Percentiles rank a stretch among this genome's conserved stretches.
These are phyloP conservation scores for Misopates orontium DNA, from an alignment of 257 asterid genomes.

Conservation along the genomic window DNA sequence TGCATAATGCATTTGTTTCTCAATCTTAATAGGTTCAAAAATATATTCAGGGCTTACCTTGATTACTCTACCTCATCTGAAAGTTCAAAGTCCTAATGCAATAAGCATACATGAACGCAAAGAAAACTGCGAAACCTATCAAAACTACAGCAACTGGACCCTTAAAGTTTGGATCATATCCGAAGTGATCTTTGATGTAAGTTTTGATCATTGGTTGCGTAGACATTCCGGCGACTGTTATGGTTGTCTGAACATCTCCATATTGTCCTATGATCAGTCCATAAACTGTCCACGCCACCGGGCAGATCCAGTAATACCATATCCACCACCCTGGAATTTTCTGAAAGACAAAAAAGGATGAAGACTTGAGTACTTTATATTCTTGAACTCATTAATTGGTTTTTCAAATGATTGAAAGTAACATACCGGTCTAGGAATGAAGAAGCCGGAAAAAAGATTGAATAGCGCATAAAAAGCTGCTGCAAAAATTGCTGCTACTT, in stretches of 20 bases:
- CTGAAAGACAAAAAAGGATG: conserved; percentile 34
- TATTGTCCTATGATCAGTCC: conserved; percentile 66
- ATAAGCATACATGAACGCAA: conserved; percentile 59
- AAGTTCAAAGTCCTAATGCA: conserved; percentile 62
- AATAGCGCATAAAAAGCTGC: conserved; percentile 55
- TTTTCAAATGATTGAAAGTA: not conserved
- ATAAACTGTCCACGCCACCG: conserved; percentile 70
- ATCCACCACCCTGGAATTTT: conserved; percentile 76
- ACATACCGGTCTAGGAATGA: conserved; percentile 65
- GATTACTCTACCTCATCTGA: conserved; percentile 45
- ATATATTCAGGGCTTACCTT: conserved; percentile 11
- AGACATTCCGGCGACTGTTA: conserved; percentile 45
- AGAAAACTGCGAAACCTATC: conserved; percentile 56
- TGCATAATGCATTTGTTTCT: not conserved
- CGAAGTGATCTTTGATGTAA: conserved; percentile 62
- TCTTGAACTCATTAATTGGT: too few species aligned
- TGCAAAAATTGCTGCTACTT: conserved; percentile 50
- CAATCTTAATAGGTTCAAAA: not conserved
- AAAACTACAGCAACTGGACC: conserved; percentile 63
- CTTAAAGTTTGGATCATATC: conserved; percentile 58
- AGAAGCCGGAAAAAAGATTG: conserved; percentile 66
- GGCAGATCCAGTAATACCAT: conserved; percentile 77
- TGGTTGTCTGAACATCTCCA: conserved; percentile 54
- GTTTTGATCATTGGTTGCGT: conserved; percentile 47
- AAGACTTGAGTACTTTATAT: not conserved